Conservation (phyloP, 2,329 filamentous ascomycete genomes). For the Zymoseptoria passerinii region DNA sequence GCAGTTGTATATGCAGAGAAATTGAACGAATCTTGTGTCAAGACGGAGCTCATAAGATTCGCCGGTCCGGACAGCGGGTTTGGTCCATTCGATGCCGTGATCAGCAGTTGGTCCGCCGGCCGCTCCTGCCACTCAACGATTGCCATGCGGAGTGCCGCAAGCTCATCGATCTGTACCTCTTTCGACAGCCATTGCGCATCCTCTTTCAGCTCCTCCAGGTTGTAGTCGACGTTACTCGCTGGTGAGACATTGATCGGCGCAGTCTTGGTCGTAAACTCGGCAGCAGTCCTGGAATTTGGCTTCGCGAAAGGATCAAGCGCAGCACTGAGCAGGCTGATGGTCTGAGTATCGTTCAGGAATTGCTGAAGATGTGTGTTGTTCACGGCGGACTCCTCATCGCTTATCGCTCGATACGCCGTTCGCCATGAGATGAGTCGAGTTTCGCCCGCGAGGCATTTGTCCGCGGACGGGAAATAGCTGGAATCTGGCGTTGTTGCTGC, state of each 20-base stretch:
- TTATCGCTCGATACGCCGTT: constrained; percentile 47
- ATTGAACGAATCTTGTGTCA: constrained; percentile 9
- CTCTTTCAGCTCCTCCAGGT: constrained; percentile 71
- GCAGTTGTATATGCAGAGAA: constrained; percentile 7
- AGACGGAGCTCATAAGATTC: constrained; percentile 7
- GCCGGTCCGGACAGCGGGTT: constrained; percentile 1
- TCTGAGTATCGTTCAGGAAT: constrained; percentile 65
- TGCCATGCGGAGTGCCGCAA: constrained; percentile 70
- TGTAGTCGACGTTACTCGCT: constrained; percentile 56
- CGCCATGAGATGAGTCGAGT: constrained; percentile 65
- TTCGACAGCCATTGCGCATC: constrained; percentile 82
- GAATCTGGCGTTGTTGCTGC: constrained; percentile 4
- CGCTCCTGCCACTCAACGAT: constrained; percentile 78
- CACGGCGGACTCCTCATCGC: constrained; percentile 45
- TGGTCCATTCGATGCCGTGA: constrained; percentile 29
- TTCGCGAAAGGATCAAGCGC: constrained; percentile 60
- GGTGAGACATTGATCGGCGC: constrained; percentile 77
- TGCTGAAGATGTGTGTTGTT: constrained; percentile 45
- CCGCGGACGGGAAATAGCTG: constrained; percentile 71
- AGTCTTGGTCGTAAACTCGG: constrained; percentile 72
- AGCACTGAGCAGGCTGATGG: constrained; percentile 58
- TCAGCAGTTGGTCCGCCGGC: constrained; percentile 60
- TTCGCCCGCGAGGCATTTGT: constrained; percentile 75
- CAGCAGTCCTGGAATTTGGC: constrained; percentile 39
- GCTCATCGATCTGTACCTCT: constrained; percentile 67